Percentiles rank a stretch among this genome's conserved stretches.
phyloP scores from a whole-genome alignment of 2,329 filamentous ascomycete species.

The Trichoderma asperellum region DNA sequence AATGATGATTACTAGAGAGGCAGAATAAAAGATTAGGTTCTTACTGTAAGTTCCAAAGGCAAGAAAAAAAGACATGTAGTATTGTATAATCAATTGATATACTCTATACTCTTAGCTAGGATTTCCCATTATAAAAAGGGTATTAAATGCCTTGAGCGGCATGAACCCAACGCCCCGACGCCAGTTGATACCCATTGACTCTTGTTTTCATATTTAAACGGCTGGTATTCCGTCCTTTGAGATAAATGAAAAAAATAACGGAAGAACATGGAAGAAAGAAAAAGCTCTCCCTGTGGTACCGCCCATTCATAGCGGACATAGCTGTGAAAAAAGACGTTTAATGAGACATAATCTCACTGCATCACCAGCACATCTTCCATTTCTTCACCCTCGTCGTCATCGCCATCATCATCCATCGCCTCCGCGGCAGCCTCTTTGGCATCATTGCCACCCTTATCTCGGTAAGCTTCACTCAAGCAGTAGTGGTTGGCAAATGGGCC shows the following conservation, averaged over 20 bases:
- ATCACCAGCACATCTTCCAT: slow-evolving; percentile 74
- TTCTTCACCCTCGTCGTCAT: slow-evolving; percentile 69
- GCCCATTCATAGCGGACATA: neutral
- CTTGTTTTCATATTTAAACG: neutral
- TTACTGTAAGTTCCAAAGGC: neutral
- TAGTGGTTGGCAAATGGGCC: slow-evolving; percentile 86
- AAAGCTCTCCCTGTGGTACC: neutral
- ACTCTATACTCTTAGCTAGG: slow-evolving; percentile 32
- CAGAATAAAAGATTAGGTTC: neutral
- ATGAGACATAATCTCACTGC: neutral
- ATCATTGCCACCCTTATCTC: slow-evolving; percentile 45
- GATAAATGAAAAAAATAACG: neutral
- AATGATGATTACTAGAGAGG: no score
- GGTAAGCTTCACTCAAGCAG: slow-evolving; percentile 69
- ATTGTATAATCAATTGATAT: neutral
- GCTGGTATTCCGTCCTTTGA: neutral
- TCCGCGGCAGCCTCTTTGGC: slow-evolving; percentile 60
- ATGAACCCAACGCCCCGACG: slow-evolving; percentile 11
- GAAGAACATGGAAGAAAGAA: neutral
- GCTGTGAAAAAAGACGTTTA: neutral
- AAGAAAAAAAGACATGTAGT: neutral
- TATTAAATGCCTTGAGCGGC: slow-evolving; percentile 15
- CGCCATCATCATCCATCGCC: slow-evolving; percentile 65
- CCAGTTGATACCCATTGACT: slow-evolving; percentile 1
- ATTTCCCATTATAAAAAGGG: slow-evolving; percentile 30